A percentile compares a stretch with the other conserved stretches of the same genome.
Conservation (phyloP, 139 green algal species). For the Trebouxia sp. region DNA sequence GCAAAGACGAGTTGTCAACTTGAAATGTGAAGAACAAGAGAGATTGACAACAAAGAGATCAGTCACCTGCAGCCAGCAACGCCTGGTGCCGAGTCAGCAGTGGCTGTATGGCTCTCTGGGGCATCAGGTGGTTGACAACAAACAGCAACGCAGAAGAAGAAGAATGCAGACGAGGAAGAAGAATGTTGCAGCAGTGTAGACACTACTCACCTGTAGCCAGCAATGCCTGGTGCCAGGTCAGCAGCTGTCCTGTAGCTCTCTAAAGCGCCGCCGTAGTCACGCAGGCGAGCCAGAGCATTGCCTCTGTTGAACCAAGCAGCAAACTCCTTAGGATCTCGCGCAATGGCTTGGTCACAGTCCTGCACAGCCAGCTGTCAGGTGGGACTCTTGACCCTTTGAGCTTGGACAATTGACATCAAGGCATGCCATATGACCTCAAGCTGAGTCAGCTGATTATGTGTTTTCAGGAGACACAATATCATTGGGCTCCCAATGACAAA, state of each 20-base stretch:
- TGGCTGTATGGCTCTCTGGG: neutral
- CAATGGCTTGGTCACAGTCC: slow-evolving; percentile 29
- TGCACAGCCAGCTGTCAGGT: neutral
- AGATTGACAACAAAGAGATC: too few species aligned
- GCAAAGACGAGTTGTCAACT: too few species aligned
- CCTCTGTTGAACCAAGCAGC: slow-evolving; percentile 40
- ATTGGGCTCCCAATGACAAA: too few species aligned
- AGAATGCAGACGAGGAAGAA: neutral
- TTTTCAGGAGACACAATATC: too few species aligned
- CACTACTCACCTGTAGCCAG: slow-evolving; percentile 20
- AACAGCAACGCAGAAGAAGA: too few species aligned
- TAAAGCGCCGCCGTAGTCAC: slow-evolving; percentile 12
- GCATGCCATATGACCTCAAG: too few species aligned
- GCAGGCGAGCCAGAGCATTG: slow-evolving; percentile 29
- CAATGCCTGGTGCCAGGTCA: slow-evolving; percentile 37
- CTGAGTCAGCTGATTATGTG: too few species aligned
- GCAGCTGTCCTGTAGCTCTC: slow-evolving; percentile 25
- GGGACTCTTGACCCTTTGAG: too few species aligned
- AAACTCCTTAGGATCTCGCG: slow-evolving; percentile 32
- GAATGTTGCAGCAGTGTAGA: neutral
- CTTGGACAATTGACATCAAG: too few species aligned
- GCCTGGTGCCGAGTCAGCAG: slow-evolving; percentile 35
- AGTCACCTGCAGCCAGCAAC: slow-evolving; percentile 28
- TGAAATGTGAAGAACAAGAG: too few species aligned
- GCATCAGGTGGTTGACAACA: too few species aligned